A percentile compares a stretch with the other conserved stretches of the same genome.
Evolutionary conservation across 805 yeast species (phyloP).

Genomic region (Pichia insulana): DNA sequence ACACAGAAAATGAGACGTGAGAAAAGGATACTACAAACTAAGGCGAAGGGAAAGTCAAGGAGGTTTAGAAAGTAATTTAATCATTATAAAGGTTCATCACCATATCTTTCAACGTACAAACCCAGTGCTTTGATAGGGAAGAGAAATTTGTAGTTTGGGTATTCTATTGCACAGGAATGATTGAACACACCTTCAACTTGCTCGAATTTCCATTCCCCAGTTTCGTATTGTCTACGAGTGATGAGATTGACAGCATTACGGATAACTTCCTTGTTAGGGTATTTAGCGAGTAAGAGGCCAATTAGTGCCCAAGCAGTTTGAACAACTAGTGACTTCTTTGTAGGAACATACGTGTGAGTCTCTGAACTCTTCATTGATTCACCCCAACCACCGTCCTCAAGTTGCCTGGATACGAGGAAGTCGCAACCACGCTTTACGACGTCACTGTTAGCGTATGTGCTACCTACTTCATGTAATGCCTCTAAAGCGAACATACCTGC

Average conservation of each 20-base stretch:
- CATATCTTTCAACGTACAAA: slow-evolving; percentile 33
- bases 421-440: slow-evolving; percentile 74
- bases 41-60: neutral
- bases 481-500: slow-evolving; percentile 98
- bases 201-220: slow-evolving; percentile 84
- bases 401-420: slow-evolving; percentile 66
- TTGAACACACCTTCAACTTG: slow-evolving; percentile 93
- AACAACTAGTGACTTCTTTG: slow-evolving; percentile 55
- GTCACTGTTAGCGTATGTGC: slow-evolving; percentile 50
- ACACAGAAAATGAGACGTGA: slow-evolving; percentile 66
- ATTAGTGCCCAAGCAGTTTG: slow-evolving; percentile 92
- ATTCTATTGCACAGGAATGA: slow-evolving; percentile 86
- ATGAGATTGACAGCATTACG: slow-evolving; percentile 55
- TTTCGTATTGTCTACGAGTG: slow-evolving; percentile 53
- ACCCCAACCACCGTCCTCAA: slow-evolving; percentile 95
- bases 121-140: slow-evolving; percentile 94
- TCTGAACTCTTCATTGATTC: slow-evolving; percentile 91
- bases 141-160: slow-evolving; percentile 83
- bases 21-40: slow-evolving; percentile 4
- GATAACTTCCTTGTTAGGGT: slow-evolving; percentile 61
- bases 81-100: slow-evolving; percentile 13
- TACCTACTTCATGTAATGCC: slow-evolving; percentile 68
- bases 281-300: slow-evolving; percentile 70
- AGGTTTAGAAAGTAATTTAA: neutral
- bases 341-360: slow-evolving; percentile 60